Percentiles rank a stretch among this genome's conserved stretches.
phyloP scores from a whole-genome alignment of 1,139 yeast genomes.

The Magnusiomyces fungicola region DNA sequence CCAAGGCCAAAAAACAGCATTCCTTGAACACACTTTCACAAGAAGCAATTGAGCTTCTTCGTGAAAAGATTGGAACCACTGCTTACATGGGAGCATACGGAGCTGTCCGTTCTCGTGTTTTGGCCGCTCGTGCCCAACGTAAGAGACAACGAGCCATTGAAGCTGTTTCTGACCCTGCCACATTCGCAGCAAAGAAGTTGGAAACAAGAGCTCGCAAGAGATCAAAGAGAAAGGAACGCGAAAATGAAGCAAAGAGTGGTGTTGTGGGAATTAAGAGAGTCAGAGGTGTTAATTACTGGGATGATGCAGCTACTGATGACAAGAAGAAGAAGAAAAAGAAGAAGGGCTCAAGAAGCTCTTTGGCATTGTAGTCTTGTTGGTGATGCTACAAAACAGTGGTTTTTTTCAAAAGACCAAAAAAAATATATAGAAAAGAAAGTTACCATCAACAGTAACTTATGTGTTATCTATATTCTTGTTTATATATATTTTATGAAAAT shows the following conservation, averaged over 20 bases:
- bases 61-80: slow-evolving; percentile 64
- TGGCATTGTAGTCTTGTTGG: slow-evolving; percentile 3
- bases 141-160: slow-evolving; percentile 67
- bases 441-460: no score
- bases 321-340: slow-evolving; percentile 5
- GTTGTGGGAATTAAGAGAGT: slow-evolving; percentile 1
- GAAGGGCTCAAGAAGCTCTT: not conserved
- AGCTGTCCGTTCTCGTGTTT: slow-evolving; percentile 53
- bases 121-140: slow-evolving; percentile 64
- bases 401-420: no score
- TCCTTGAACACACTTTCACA: slow-evolving; percentile 54
- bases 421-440: no score
- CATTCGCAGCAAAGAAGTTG: slow-evolving; percentile 67
- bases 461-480: no score
- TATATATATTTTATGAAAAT: no score
- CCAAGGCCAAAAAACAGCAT: slow-evolving; percentile 36
- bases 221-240: slow-evolving; percentile 56
- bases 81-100: slow-evolving; percentile 60
- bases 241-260: not conserved
- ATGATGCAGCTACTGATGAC: not conserved
- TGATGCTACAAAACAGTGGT: no score
- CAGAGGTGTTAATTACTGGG: slow-evolving; percentile 3
- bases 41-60: slow-evolving; percentile 65
- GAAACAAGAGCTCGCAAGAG: slow-evolving; percentile 68
- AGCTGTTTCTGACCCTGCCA: slow-evolving; percentile 73